Base-by-base conservation (phyloP, 75 land plant genomes). In the Larix kaempferi region DNA sequence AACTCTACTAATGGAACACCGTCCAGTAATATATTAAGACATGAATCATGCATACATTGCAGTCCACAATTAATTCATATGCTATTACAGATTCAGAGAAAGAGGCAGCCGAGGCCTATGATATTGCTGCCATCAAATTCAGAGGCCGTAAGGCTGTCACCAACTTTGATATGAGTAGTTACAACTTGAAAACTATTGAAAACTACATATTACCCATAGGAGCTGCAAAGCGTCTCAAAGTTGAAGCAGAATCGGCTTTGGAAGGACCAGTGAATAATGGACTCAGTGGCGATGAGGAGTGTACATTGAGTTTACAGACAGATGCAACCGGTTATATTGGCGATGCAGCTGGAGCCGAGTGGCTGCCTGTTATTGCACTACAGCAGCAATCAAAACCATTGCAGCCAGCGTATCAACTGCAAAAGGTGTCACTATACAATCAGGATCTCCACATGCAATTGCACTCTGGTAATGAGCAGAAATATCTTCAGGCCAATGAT, bases 61-160 rank as follows among this genome's bases (percentile, higher is more conserved):
- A 2, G 37, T 35, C 1, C 37, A 41, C 5, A 41, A 41, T 41
- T 41, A 6, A 41, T 4, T 41, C 44, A 41, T 41, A 5, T 41
- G 44, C 6, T 41, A 41, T 49, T 21, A 57, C 64, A 87, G 89
- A 86, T 75, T 84, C 89, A 21, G 84, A 87, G 58, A 84, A 87
- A 59, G 89, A 87, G 69, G 87, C 89, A 8, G 89, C 89, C 27
- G 89, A 87, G 67, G 89, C 89, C 2, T 87, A 87, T 64, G 89
- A 87, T 61, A 84, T 87, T 29, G 89, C 87, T 23, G 89, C 89
- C 13, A 87, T 87, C 44, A 84, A 82, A 41, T 87, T 87, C 69
- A 62, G 89, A 12, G 89, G 89, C 3, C 80, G 67, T 4, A 81
- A 82, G 57, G 89, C 89, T 29, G 87, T 87, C 39, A 87, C 89